phyloP scores from a whole-genome alignment of 2,329 filamentous ascomycete species.

The Pseudogymnoascus sp. region DNA sequence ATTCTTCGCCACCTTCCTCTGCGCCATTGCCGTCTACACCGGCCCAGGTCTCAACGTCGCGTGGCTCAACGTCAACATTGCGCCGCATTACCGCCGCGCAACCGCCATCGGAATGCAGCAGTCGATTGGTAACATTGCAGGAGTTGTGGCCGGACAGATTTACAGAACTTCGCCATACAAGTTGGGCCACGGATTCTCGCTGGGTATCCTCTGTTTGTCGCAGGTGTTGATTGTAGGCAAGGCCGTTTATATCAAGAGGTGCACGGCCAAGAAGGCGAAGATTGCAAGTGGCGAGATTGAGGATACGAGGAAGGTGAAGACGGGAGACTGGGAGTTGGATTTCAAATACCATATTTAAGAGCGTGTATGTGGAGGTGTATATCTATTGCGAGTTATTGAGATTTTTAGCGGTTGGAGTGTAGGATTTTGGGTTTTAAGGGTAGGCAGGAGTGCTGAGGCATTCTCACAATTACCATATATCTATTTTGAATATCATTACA shows the following conservation, averaged over 20 bases:
- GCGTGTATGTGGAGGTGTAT: not conserved
- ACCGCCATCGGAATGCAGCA: slow-evolving; percentile 41
- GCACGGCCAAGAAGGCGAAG: slow-evolving; percentile 35
- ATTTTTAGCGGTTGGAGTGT: not conserved
- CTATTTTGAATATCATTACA: not conserved
- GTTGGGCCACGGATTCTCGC: slow-evolving; percentile 20
- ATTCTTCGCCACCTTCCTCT: slow-evolving; percentile 44
- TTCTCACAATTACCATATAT: not conserved
- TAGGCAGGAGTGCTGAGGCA: not conserved
- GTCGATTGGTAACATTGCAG: slow-evolving; percentile 17
- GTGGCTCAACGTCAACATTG: slow-evolving; percentile 13
- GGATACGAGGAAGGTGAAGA: slow-evolving; percentile 38
- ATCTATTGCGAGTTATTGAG: not conserved
- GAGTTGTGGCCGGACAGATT: slow-evolving; percentile 30
- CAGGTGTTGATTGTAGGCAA: slow-evolving; percentile 33
- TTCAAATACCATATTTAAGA: slow-evolving; percentile 37
- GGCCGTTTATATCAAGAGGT: slow-evolving; percentile 36
- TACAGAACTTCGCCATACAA: slow-evolving; percentile 23
- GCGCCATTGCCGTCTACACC: slow-evolving; percentile 16
- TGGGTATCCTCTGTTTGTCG: slow-evolving; percentile 13
- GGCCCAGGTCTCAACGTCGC: slow-evolving; percentile 19
- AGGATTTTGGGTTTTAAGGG: too few relatives aligned
- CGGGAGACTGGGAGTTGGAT: slow-evolving; percentile 40
- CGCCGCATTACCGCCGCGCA: slow-evolving; percentile 39
- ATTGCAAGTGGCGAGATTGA: slow-evolving; percentile 36